Evolutionary conservation across 441 rosid genomes (phyloP), one percentile per base, ranked within the genome.

Genomic region (Erodium moschatum): DNA sequence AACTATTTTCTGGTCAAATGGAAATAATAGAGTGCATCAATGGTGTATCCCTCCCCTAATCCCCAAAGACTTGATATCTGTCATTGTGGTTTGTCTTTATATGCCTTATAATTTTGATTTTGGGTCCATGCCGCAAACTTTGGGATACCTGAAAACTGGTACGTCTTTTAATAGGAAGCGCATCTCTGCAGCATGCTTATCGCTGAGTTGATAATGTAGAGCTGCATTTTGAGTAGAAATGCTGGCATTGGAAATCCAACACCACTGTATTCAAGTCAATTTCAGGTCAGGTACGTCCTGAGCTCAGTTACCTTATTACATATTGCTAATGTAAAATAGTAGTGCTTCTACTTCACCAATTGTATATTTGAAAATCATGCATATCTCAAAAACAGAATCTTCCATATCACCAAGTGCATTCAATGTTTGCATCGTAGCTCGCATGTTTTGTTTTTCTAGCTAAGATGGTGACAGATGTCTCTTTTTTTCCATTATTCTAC

Each of bases 381-480:
- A 75, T 70, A 75, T 80, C 78, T 80, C 89, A 70, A 85, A 80
- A 75, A 82, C 72, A 82, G 87, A 87, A 83, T 85, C 87, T 85
- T 84, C 85, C 86, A 81, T 75, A 84, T 79, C 84, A 78, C 78
- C 84, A 77, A 69, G 78, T 73, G 80, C 86, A 84, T 82, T 86
- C 73, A 82, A 75, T 83, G 87, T 76, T 65, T 74, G 81, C 86
- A 78, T 87, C 67, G 90, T 72, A 73, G 81, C 71, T 81, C 77
- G 80, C 85, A 77, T 76, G 85, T 73, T 80, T 77, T 81, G 62
- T 74, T 76, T 78, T 84, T 76, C 75, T 77, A 24, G 27, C 83
- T 75, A 71, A 69, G 77, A 72, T 74, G 78, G 80, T 61, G 80
- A 72, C 7, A 85, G 92, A 89, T 85, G 92, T 82, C 86, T 85